phyloP scores from a whole-genome alignment of 73 alveolate species.

The Loxodes magnus region DNA sequence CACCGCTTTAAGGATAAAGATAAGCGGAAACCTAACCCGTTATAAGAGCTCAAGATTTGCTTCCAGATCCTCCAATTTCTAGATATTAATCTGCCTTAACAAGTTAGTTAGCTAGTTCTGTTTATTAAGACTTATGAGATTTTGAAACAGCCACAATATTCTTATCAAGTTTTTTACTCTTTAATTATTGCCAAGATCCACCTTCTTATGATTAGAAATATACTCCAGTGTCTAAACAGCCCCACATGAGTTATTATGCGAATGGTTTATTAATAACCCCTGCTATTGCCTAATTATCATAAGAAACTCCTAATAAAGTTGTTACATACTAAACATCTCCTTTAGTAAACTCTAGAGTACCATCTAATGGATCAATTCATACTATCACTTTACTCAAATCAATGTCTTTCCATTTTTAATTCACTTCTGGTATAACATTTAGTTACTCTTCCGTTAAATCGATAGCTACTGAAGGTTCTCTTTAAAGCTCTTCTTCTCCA shows the following conservation, averaged over 20 bases:
- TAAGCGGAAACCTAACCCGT: slow-evolving; percentile 30
- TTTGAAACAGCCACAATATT: neutral
- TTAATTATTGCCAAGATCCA: neutral
- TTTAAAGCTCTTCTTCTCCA: slow-evolving; percentile 24
- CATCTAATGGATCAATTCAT: slow-evolving; percentile 90
- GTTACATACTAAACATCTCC: slow-evolving; percentile 68
- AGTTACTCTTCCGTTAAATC: neutral
- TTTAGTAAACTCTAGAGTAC: slow-evolving; percentile 65
- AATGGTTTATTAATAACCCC: slow-evolving; percentile 28
- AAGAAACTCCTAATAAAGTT: slow-evolving; percentile 49
- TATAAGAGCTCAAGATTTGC: slow-evolving; percentile 21
- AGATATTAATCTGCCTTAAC: slow-evolving; percentile 3
- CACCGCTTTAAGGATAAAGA: slow-evolving; percentile 27
- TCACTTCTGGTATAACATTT: neutral
- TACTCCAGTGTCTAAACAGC: slow-evolving; percentile 1
- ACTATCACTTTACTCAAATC: slow-evolving; percentile 34
- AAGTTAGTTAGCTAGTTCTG: slow-evolving; percentile 2
- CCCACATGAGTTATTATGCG: neutral
- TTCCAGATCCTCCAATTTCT: slow-evolving; percentile 50
- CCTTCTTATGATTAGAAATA: neutral
- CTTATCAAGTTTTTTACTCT: neutral
- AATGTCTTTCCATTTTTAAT: slow-evolving; percentile 10
- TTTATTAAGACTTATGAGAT: neutral
- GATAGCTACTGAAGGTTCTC: neutral
- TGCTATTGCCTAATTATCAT: slow-evolving; percentile 15